Evolutionary conservation across 208 protist species (phyloP), one percentile per base, ranked within the genome.

Genomic region (Crithidia sp.): DNA sequence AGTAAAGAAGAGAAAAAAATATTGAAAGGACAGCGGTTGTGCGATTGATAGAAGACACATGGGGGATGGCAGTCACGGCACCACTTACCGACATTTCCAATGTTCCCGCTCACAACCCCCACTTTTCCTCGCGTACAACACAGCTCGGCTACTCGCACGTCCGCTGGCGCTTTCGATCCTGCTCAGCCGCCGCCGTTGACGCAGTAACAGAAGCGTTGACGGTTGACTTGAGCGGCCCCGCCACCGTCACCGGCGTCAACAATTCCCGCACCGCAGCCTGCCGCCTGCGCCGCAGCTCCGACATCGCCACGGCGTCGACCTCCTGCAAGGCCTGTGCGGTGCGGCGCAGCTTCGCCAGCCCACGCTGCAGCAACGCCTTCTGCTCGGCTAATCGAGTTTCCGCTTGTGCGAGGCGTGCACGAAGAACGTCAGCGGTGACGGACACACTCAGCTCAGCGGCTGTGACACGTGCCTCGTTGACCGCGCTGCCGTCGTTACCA

Each of bases 281-380:
- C 52, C 59, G 67, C 45, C 64, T 52, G 39, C 54, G 67, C 36
- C 49, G 44, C 53, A 79, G 67, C 52, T 56, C 67, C 13, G 16
- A 66, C 12, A 67, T 14, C 39, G 74, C 52, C 28, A 63, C 44
- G 4, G 59, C 74, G 47, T 79, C 74, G 66, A 73, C 79, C 37
- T 17, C 53, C 5, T 66, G 58, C 56, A 87, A 43, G 16, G 50
- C 54, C 13, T 62, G 44, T 28, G 82, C 39, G 8, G 77, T 17
- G 2, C 53, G 64, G 10, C 82, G 74, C 49, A 77, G 17, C 49
- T 73, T 83, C 16, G 9, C 37, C 19, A 83, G 50, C 0, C 78
- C 67, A 7, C 61, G 65, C 43, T 55, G 50, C 54, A 79, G 61
- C 6, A 52, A 52, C 4, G 12, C 39, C 9, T 60, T 45, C 13